Evolutionary conservation across 257 asterid species (phyloP).

Genomic region (Parsonsia alboflavescens): DNA sequence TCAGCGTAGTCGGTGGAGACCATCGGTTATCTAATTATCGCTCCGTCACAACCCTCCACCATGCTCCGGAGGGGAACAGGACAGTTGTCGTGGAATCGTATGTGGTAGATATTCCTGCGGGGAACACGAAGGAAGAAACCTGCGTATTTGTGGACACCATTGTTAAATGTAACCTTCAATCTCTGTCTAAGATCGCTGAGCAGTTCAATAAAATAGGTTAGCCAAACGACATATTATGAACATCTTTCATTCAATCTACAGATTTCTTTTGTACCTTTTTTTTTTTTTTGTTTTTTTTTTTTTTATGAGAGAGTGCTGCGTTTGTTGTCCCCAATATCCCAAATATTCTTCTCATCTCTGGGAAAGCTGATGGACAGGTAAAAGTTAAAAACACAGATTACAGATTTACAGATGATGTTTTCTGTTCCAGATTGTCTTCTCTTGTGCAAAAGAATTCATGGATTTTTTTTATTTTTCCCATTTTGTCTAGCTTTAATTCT

Average conservation of each 20-base stretch:
- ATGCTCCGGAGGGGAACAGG: slow-evolving; percentile 31
- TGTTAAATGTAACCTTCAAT: slow-evolving; percentile 75
- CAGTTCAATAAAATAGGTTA: slow-evolving; percentile 20
- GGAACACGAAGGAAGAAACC: slow-evolving; percentile 76
- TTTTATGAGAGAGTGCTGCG: not conserved
- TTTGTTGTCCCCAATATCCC: not conserved
- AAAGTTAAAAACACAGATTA: not conserved
- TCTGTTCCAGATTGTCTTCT: not conserved
- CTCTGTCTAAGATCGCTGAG: slow-evolving; percentile 57
- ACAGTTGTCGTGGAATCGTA: slow-evolving; percentile 80
- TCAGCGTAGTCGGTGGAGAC: slow-evolving; percentile 86
- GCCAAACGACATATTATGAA: not conserved
- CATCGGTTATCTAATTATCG: slow-evolving; percentile 72
- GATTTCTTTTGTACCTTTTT: not conserved
- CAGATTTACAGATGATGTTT: not conserved
- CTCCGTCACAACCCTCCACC: slow-evolving; percentile 67
- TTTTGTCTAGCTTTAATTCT: not conserved
- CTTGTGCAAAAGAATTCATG: slow-evolving; percentile 2
- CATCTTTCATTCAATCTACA: not conserved
- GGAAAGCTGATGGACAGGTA: not conserved
- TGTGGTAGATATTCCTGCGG: slow-evolving; percentile 69
- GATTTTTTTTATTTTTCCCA: not conserved
- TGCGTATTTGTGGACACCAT: slow-evolving; percentile 79
- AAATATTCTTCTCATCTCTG: not conserved
- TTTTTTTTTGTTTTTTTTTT: not conserved